Evolutionary conservation across 768 basidiomycete species (phyloP), one percentile per base, ranked within the genome.

Genomic region (Russula olivacea): DNA sequence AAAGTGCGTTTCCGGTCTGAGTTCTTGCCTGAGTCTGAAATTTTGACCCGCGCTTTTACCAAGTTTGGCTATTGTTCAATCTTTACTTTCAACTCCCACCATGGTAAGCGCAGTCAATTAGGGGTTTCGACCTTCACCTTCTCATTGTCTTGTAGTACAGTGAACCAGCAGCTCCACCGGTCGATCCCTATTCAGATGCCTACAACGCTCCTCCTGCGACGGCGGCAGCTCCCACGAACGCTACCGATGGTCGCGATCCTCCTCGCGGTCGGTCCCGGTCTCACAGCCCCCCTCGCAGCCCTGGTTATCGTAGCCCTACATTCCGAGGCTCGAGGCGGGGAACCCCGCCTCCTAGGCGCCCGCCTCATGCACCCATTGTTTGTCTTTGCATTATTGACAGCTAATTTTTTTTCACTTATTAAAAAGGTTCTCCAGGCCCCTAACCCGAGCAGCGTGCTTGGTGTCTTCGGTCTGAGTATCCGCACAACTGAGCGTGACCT

Each of bases 381-480:
- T 65, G 88, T 84, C 63, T 66, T 40, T 64, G 43, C n/a, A 1
- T n/a, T 19, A 55, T 59, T 36, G 43, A 28, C 52, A 60, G 23
- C 34, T 38, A 61, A 69, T 56, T 61, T 62, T 61, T 61, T 61
- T 65, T 47, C 68, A 57, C 60, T 66, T 61, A 73, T 61, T 77
- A 81, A 66, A 61, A 68, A 48, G 11, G 34, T 8, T 8, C 71
- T 72, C 66, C 82, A 92, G 90, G 89, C 88, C 68, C 91, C 92
- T 54, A 88, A 87, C 73, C 90, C 93, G 23, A 88, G 89, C 69
- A 87, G 81, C 64, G 93, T 96, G 36, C 81, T 99, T 65, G 96
- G 96, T 61, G 93, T 98, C n/a, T 99, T 98, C 68, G 96, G 96
- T n/a, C 77, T 98, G 47, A 95, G 93, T 69, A 96, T 99, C 61